These are phyloP conservation scores for Talaromyces ruber DNA, from an alignment of 495 filamentous ascomycete genomes.

Conservation along the genomic window DNA sequence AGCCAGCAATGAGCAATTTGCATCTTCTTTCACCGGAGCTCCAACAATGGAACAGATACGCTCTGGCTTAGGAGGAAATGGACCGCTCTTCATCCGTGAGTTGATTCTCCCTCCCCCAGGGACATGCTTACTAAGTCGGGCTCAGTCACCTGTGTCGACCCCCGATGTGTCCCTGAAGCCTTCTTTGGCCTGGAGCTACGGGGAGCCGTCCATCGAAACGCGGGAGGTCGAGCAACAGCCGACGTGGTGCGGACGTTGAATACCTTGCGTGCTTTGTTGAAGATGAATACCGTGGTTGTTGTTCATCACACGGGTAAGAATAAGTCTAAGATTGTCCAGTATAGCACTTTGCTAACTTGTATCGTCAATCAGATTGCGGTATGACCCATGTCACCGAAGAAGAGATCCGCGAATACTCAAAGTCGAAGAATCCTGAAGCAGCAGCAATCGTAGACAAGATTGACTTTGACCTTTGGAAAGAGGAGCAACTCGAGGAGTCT, in stretches of 20 bases:
- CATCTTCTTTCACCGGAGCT: not conserved
- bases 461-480: not conserved
- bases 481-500: not conserved
- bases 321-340: too few species aligned
- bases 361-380: not conserved
- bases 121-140: not conserved
- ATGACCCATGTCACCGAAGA: not conserved
- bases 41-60: not conserved
- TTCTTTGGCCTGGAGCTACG: not conserved
- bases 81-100: not conserved
- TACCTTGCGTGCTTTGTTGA: not conserved
- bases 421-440: not conserved
- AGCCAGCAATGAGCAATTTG: not conserved
- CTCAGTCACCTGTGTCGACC: slow-evolving; percentile 3
- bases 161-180: not conserved
- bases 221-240: not conserved
- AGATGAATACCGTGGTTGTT: not conserved
- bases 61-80: not conserved
- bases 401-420: not conserved
- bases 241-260: not conserved
- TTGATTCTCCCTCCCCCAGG: not conserved
- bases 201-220: not conserved
- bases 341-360: not conserved
- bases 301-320: slow-evolving; percentile 1
- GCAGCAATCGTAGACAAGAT: not conserved